Evolutionary conservation across 164 flowering plant genomes (phyloP), one percentile per base, ranked within the genome.

Genomic region (Kingdonia uniflora): DNA sequence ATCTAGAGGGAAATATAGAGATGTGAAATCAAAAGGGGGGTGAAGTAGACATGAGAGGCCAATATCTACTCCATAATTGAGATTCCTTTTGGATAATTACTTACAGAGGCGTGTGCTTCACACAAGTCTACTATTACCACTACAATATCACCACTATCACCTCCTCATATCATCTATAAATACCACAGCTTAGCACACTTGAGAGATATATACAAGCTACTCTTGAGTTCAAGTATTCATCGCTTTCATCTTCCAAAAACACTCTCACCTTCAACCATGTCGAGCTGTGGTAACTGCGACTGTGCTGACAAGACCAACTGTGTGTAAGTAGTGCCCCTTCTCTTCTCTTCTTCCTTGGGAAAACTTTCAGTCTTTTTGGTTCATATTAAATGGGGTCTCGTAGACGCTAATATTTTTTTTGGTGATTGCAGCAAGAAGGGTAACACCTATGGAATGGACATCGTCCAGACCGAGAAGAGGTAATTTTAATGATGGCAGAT

Each of bases 221-320:
- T 14, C 19, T 39, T 22, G 22, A 19, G 8, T 21, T 14, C 19
- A 38, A 25, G 3, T 19, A 39, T 58, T 7, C 54, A 20, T 49
- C 23, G 17, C 22, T 35, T 25, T 40, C 20, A 17, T 11, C 37
- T 13, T 19, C 16, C 52, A 38, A 20, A 16, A 35, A 14, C 19
- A 37, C 7, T 1, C 22, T 2, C 12, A 35, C 23, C 26, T 15
- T 19, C 42, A 58, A 70, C 66, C 76, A 84, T 84, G 94, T 80
- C 85, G 57, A 45, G 20, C 73, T 85, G 95, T 58, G 81, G 71
- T 24, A 75, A 71, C 87, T 85, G 89, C 65, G 80, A 78, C 77
- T 85, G 95, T 55, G 67, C 89, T 65, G 85, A 81, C 82, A 76
- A 74, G 73, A 75, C 61, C 85, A 76, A 81, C 77, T 82, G 75